Evolutionary conservation across 441 rosid genomes (phyloP), one percentile per base, ranked within the genome.

Genomic region (Gossypium gossypioides): DNA sequence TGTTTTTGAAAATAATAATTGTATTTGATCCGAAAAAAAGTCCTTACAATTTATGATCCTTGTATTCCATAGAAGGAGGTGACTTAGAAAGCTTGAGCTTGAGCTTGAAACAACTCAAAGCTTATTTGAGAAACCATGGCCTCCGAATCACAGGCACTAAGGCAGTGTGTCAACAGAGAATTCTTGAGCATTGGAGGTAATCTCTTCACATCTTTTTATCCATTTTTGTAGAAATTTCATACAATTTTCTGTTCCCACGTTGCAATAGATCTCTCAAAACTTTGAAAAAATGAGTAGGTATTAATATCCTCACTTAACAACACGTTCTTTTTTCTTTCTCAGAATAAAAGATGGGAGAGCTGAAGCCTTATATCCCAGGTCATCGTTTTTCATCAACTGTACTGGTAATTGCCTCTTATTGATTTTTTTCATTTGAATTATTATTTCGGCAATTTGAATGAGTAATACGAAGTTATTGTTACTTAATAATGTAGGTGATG

Each of bases 321-420:
- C 13, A 5, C 9, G 1, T 68, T 54, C 40, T 74, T 54, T n/a
- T 71, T 25, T 65, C n/a, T 58, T 27, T 77, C 34, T 63, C 82
- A 84, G 89, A 79, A 73, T 87, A 68, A 82, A 73, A 66, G 79
- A 78, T 77, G 80, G 87, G 78, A 79, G 81, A 68, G 83, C 80
- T 13, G 88, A 88, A 78, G 79, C 64, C 74, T 74, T 82, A 68
- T 76, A 81, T 80, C 86, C 81, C 10, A 73, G 75, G 37, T 81
- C 86, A n/a, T 81, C 89, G 21, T 84, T 84, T 78, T 73, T 29
- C 25, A 57, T 84, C 69, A 80, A 78, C 63, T 84, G 85, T 48
- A 76, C 75, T 76, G 91, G 86, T 76, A 72, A 62, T 61, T 21
- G 59, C 66, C 75, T 76, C 54, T 37, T 42, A 15, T 6, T 56